Percentiles rank a stretch among this genome's conserved stretches.
phyloP scores from a whole-genome alignment of 2,329 filamentous ascomycete genomes.

The Hypoxylon sp. region DNA sequence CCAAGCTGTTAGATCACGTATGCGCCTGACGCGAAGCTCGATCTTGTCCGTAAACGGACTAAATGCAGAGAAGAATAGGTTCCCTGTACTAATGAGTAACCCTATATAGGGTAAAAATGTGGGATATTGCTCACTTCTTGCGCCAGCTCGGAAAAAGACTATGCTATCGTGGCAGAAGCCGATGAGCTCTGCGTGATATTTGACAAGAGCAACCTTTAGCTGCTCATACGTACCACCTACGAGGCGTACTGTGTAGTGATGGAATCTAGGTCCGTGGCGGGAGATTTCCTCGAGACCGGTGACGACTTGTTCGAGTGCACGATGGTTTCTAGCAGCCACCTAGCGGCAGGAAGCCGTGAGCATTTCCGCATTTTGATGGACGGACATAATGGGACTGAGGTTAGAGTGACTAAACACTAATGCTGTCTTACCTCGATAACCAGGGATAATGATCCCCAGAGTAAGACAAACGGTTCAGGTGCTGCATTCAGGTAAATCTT shows the following conservation, averaged over 20 bases:
- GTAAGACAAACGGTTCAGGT: not conserved
- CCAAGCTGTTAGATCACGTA: slow-evolving; percentile 9
- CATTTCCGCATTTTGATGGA: not conserved
- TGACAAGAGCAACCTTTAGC: not conserved
- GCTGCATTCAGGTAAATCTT: slow-evolving; percentile 6
- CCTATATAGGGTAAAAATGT: not conserved
- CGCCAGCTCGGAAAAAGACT: not conserved
- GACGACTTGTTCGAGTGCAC: slow-evolving; percentile 5
- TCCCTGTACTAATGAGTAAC: not conserved
- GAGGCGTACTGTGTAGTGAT: slow-evolving; percentile 4
- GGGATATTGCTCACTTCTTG: slow-evolving; percentile 1
- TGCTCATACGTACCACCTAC: slow-evolving; percentile 3
- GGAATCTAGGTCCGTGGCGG: slow-evolving; percentile 10
- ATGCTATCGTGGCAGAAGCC: slow-evolving; percentile 14
- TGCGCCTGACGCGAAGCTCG: slow-evolving; percentile 1
- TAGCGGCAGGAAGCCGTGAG: not conserved
- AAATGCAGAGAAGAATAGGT: too few relatives aligned
- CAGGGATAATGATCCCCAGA: slow-evolving; percentile 1
- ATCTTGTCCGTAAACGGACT: too few relatives aligned
- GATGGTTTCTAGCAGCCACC: slow-evolving; percentile 2
- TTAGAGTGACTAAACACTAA: not conserved
- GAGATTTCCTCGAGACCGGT: not conserved
- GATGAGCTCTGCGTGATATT: slow-evolving; percentile 10
- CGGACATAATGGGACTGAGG: not conserved
- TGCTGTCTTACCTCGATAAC: slow-evolving; percentile 9